These are phyloP conservation scores for Neltuma alba DNA, from an alignment of 306 rosid species.

Conservation along the genomic window DNA sequence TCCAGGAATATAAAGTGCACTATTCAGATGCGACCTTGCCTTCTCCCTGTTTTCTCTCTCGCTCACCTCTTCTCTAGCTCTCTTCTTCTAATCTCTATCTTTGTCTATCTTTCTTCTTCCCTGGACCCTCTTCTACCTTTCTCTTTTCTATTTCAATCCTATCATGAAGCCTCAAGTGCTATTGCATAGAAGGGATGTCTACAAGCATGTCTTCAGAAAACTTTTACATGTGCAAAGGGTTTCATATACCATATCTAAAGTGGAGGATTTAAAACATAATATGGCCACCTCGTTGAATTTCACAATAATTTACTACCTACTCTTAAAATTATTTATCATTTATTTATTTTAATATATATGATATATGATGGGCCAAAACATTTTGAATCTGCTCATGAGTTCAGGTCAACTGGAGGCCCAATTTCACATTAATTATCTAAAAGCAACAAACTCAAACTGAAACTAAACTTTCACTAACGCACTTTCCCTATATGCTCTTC, in stretches of 20 bases:
- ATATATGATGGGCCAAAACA: neutral
- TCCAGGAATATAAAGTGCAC: too few species aligned
- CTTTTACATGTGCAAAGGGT: neutral
- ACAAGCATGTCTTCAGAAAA: neutral
- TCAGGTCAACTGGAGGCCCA: neutral
- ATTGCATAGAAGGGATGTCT: neutral
- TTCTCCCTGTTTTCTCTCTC: too few species aligned
- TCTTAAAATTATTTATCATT: neutral
- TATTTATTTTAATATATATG: neutral
- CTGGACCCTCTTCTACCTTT: too few species aligned
- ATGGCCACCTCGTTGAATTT: neutral
- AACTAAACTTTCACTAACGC: slow-evolving; percentile 5
- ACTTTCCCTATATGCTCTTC: neutral
- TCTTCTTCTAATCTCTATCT: too few species aligned
- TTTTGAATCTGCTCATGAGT: neutral
- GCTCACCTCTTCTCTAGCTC: too few species aligned
- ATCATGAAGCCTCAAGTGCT: neutral
- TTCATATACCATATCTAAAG: neutral
- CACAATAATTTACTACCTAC: neutral
- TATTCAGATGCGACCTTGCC: too few species aligned
- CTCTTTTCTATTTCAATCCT: too few species aligned
- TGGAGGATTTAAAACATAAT: neutral
- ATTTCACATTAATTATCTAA: slow-evolving; percentile 4
- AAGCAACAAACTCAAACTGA: neutral
- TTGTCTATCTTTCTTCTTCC: too few species aligned